Evolutionary conservation across 2,329 filamentous ascomycete genomes (phyloP).

Genomic region (Aspergillus eucalypticola): DNA sequence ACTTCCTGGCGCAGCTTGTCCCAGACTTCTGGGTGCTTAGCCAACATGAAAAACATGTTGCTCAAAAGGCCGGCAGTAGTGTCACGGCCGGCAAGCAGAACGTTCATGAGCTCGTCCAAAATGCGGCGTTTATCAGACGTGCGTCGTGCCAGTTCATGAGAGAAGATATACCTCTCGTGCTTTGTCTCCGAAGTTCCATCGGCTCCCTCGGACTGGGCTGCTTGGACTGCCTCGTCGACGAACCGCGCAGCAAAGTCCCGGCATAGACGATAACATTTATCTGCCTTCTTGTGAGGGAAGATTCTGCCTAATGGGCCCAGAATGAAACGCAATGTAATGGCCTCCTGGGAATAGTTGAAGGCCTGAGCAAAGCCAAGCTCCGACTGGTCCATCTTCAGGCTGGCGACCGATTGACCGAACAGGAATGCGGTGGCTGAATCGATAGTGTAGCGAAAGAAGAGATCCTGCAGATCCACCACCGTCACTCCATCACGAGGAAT

Average conservation of each 20-base stretch:
- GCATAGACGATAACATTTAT: constrained; percentile 15
- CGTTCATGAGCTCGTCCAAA: constrained; percentile 49
- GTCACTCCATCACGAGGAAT: constrained; percentile 1
- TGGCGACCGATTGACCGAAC: constrained; percentile 60
- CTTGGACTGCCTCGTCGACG: constrained; percentile 20
- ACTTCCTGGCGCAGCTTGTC: constrained; percentile 25
- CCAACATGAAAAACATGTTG: constrained; percentile 36
- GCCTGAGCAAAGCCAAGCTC: constrained; percentile 34
- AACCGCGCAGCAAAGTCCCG: constrained; percentile 7
- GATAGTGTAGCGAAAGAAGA: constrained; percentile 42
- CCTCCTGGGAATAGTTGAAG: constrained; percentile 35
- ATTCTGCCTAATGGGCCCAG: constrained; percentile 27
- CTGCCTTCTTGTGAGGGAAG: constrained; percentile 17
- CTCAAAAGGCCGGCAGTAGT: constrained; percentile 39
- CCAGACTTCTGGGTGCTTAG: constrained; percentile 30
- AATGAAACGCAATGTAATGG: constrained; percentile 31
- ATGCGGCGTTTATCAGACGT: constrained; percentile 49
- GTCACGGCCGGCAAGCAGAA: constrained; percentile 42
- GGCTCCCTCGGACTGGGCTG: constrained; percentile 16
- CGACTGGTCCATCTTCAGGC: constrained; percentile 31
- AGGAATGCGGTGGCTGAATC: constrained; percentile 68
- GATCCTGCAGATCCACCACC: constrained; percentile 2
- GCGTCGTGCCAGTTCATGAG: constrained; percentile 57
- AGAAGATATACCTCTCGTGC: constrained; percentile 53
- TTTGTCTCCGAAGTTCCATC: not conserved